Base-by-base conservation (phyloP, 345 rosid genomes). In the Nasturtium officinale region DNA sequence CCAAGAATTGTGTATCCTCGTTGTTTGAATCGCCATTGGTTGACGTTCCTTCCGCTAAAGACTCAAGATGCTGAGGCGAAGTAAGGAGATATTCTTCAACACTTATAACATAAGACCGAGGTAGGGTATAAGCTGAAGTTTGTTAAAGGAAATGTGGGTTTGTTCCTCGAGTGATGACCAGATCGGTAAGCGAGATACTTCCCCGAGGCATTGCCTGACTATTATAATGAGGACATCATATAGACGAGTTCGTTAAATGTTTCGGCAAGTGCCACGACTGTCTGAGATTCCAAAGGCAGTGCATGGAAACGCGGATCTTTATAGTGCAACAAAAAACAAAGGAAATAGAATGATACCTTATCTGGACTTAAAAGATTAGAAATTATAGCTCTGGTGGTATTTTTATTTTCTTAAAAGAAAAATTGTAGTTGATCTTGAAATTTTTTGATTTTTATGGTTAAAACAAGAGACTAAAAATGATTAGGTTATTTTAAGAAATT, bases 1-100 rank as follows among this genome's bases (percentile, higher is more conserved):
- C 97, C 54, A 90, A 91, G 77, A 90, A 86, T 65, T 91, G 99
- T 13, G 94, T 94, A 38, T 91, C 99, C 9, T 95, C 98, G 46
- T 85, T 87, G 85, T 80, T 85, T 58, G 85, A 71, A 57, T 95
- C 97, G 23, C 82, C 85, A 66, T 75, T 84, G 73, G 67, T 83
- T 47, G 98, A 85, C 71, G 91, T 90, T 62, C 97, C 98, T 81
- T 95, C 98, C 18, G 96, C 99, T 61, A 91, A 90, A 23, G 98
- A 98, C 83, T 95, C 99, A 82, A 95, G 83, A 56, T 95, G 99
- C 67, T 95, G 99, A 38, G 98, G 99, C 67, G 91, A 84, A 63
- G 99, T 95, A 46, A 95, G 99, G 69, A 95, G 96, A 84, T 95
- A 95, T 73, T 95, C 99, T 2, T 96, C 98, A 7, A 95, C 86